Evolutionary conservation across 495 filamentous ascomycete species (phyloP), one percentile per base, ranked within the genome.

Genomic region (Penicillium goetzii): DNA sequence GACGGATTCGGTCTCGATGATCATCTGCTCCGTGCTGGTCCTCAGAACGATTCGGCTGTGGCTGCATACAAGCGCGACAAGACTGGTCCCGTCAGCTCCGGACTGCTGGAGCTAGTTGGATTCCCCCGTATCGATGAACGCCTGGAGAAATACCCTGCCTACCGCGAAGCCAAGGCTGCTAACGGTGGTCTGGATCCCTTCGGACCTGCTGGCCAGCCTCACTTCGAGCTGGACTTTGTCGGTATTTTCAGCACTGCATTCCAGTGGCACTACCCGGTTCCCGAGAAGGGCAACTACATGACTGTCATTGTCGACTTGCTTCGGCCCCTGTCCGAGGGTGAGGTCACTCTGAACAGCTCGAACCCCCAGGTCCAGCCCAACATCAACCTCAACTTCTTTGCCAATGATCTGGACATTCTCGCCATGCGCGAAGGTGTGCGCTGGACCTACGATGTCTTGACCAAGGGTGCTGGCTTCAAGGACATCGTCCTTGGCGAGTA

Each of bases 161-260:
- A 86, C 63, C 73, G 72, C 17, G 74, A 78, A 19, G 75, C 77
- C 33, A 85, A 85, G 65, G 76, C 74, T 26, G 70, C 66, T 4
- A 85, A 86, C 71, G 82, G 81, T 4, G 81, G 80, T 0, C 61
- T 78, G 4, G 86, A 88, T 62, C 85, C 85, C 12, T 87, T 88
- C 65, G 81, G 83, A 7, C 86, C 87, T 8, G 81, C 68, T 33
- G 82, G 81, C 26, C 85, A 88, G 68, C 85, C 86, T 45, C 85
- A 88, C 68, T 88, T 88, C 65, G 85, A 89, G 76, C 78, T 89
- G 57, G 85, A 88, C 68, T 89, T 89, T 60, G 82, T 88, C 51
- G 76, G 80, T 56, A 81, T 87, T 76, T 88, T 87, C 72, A 74
- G 78, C 55, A 79, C 78, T 60, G 84, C 86, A 8, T 89, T 88